Evolutionary conservation across 768 basidiomycete species (phyloP).

Genomic region (Leccinum uliginosum): DNA sequence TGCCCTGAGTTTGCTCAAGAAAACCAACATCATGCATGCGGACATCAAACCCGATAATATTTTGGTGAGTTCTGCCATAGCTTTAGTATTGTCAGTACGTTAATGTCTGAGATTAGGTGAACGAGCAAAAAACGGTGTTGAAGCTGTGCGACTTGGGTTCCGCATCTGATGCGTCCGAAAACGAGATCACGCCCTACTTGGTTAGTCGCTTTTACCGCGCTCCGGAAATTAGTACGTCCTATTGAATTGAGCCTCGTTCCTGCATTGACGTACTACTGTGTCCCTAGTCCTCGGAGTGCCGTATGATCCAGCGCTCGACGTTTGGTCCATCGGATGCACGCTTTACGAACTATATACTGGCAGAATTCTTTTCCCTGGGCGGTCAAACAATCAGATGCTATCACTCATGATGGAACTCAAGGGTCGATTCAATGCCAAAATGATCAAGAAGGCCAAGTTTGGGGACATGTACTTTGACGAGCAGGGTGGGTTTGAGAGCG

Average conservation of each 20-base stretch:
- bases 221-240: slow-evolving; percentile 88
- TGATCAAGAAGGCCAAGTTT: slow-evolving; percentile 94
- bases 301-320: slow-evolving; percentile 89
- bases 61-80: slow-evolving; percentile 51
- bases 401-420: slow-evolving; percentile 97
- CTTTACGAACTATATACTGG: slow-evolving; percentile 94
- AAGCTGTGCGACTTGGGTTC: slow-evolving; percentile 98
- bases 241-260: background rate
- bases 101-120: slow-evolving; percentile 55
- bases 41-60: slow-evolving; percentile 99
- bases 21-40: slow-evolving; percentile 94
- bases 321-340: slow-evolving; percentile 98
- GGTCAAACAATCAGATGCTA: slow-evolving; percentile 97
- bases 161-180: slow-evolving; percentile 90
- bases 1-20: slow-evolving; percentile 76
- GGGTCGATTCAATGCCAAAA: slow-evolving; percentile 87
- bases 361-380: slow-evolving; percentile 95
- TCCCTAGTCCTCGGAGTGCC: slow-evolving; percentile 84
- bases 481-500: slow-evolving; percentile 76
- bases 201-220: slow-evolving; percentile 97
- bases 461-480: slow-evolving; percentile 93
- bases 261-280: slow-evolving; percentile 11
- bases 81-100: slow-evolving; percentile 14
- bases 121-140: slow-evolving; percentile 87
- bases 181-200: slow-evolving; percentile 96